Evolutionary conservation across 169 alveolate species (phyloP).

Genomic region (Cryptosporidium bovis): DNA sequence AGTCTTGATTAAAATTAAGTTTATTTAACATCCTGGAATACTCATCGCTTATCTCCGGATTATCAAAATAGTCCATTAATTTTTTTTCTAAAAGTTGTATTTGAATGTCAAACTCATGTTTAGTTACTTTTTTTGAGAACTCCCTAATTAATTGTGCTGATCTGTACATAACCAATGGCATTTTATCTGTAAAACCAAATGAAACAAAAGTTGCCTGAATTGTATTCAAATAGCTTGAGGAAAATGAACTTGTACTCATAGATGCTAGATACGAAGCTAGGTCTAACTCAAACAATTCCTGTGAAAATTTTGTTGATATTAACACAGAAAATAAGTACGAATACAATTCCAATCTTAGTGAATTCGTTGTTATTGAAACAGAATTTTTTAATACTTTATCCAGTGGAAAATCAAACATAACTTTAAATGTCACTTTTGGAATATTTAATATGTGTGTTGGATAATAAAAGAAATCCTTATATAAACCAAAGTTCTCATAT

Average conservation of each 20-base stretch:
- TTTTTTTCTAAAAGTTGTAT: not conserved
- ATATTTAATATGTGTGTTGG: slow-evolving; percentile 3
- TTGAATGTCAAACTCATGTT: not conserved
- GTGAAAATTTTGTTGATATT: not conserved
- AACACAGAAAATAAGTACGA: not conserved
- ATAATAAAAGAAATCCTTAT: slow-evolving; percentile 12
- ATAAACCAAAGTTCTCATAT: not conserved
- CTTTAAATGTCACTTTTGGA: slow-evolving; percentile 8
- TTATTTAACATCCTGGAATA: not conserved
- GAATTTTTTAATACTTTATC: slow-evolving; percentile 1
- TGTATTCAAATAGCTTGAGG: not conserved
- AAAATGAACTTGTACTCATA: not conserved
- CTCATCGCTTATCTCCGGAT: not conserved
- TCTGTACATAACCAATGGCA: not conserved
- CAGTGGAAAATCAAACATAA: slow-evolving; percentile 19
- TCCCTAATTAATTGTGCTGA: not conserved
- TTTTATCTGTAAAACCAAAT: slow-evolving; percentile 25
- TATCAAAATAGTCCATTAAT: not conserved
- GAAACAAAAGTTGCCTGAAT: not conserved
- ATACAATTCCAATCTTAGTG: not conserved
- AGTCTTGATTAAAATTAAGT: slow-evolving; percentile 8
- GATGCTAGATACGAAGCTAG: not conserved
- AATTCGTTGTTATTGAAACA: not conserved
- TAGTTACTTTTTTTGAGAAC: not conserved
- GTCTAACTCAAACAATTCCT: not conserved